A percentile compares a stretch with the other conserved stretches of the same genome.
phyloP scores from a whole-genome alignment of 768 basidiomycete genomes.

The Boletales sp. region DNA sequence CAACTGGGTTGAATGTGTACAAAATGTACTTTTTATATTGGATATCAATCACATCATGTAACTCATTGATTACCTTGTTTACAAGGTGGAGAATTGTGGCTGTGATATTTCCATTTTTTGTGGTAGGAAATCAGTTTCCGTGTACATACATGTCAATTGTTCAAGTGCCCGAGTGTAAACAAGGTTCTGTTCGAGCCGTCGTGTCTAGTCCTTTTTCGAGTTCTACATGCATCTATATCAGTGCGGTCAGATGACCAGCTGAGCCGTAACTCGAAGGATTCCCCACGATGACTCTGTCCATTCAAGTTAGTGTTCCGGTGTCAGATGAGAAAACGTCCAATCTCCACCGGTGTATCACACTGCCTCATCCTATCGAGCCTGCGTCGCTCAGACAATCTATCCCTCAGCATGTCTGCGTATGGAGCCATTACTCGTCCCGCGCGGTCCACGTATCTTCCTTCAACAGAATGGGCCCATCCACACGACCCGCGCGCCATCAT shows the following conservation, averaged over 20 bases:
- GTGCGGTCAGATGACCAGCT: not conserved
- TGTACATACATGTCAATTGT: no score
- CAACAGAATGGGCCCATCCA: constrained; percentile 46
- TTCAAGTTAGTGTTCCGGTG: not conserved
- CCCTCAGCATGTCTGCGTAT: constrained; percentile 63
- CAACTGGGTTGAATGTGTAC: no score
- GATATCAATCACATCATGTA: no score
- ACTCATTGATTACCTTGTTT: no score
- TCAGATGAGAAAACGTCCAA: constrained; percentile 1
- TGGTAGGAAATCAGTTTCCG: no score
- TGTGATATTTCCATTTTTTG: no score
- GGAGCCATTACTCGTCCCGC: constrained; percentile 47
- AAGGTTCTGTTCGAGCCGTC: no score
- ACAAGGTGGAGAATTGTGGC: no score
- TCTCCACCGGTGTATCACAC: not conserved
- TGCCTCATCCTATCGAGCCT: not conserved
- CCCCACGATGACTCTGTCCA: not conserved
- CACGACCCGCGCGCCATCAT: constrained; percentile 19
- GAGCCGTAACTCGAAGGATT: not conserved
- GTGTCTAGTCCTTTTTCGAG: no score
- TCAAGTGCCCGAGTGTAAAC: no score
- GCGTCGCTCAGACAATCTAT: not conserved
- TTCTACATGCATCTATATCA: not conserved
- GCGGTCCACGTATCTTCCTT: constrained; percentile 33
- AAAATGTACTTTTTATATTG: no score